Evolutionary conservation across 306 rosid species (phyloP), one percentile per base, ranked within the genome.

Genomic region (Medicago ruthenica): DNA sequence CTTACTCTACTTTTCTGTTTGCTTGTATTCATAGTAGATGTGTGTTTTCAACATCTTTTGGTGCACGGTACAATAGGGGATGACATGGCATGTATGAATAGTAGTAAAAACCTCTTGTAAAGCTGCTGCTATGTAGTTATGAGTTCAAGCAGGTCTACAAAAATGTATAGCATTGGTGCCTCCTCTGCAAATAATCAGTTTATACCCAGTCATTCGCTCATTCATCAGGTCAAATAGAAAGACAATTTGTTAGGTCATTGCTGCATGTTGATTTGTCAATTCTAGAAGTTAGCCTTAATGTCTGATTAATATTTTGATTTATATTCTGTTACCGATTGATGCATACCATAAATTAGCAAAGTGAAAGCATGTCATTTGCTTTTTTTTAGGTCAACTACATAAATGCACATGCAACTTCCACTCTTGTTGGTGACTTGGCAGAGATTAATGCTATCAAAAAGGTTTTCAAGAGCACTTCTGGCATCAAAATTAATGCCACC

Each of bases 341-440:
- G 34, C 60, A 37, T 21, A 5, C 70, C 31, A 13, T 63, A 54
- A 66, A 37, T 54, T 76, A 61, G 45, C 53, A 37, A 34, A 74
- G 20, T 58, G 61, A 74, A 67, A 55, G 64, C 21, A 7, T 39
- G 11, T 24, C 22, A 76, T 67, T 77, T 72, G 53, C 54, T 73
- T 75, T 9, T 53, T 60, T 67, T 80, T 89, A 96, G 99, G 98
- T 96, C 34, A 96, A 96, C 87, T 96, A 96, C 86, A 92, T 96
- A 51, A 96, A 96, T 87, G 98, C 98, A 27, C 99, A 96, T 82
- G 99, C 99, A 70, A 96, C 98, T 78, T 96, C 99, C 81, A 96
- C 98, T 22, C 92, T 83, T 77, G 98, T 96, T 55, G 99, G 99
- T 69, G 99, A 96, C 78, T 64, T 96, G 78, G 96, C 99, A 21